Base-by-base conservation (phyloP, 2,329 filamentous ascomycete genomes). In the Alternaria longipes region DNA sequence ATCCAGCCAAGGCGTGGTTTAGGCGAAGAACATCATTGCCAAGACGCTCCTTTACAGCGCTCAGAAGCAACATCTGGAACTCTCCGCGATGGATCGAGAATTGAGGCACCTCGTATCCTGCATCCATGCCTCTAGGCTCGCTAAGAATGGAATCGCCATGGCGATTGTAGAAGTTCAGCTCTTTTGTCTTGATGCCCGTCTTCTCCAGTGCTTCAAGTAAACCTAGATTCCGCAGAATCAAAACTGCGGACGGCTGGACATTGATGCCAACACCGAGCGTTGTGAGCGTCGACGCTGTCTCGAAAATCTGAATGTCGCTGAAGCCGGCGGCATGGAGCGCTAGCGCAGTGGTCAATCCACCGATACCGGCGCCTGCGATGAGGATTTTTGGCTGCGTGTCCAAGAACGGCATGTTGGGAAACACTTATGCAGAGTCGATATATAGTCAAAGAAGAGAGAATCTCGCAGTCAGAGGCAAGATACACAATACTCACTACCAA, bases 271-370 rank as follows among this genome's bases (percentile, higher is more conserved):
- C 81, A 6, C 81, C 81, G 6, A 83, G 72, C 7, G 80, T 79
- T 7, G 79, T 81, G 8, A 83, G 72, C n/a, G 74, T 71, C 2
- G 74, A 74, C 8, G 78, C 77, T 3, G 81, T 77, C 62, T 83
- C 81, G 65, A 80, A 83, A 24, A 83, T 73, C 42, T 79, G 68
- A 50, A 83, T 78, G 66, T 82, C 74, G n/a, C 69, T 80, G 62
- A 80, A 77, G 3, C 91, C 91, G 73, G 88, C 88, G 74, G 89
- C 90, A 32, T 91, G 90, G 32, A 94, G 84, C 14, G 90, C 86
- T 41, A 94, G 84, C 8, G 91, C 90, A 38, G 84, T 85, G 57
- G 89, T 86, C 36, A 94, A 81, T 34, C 91, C 91, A 54, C 91
- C 91, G 89, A 94, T 94, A 63, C 91, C 90, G 88, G 71, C 69